phyloP scores from a whole-genome alignment of 2,329 filamentous ascomycete genomes.

The Fusarium buharicum region DNA sequence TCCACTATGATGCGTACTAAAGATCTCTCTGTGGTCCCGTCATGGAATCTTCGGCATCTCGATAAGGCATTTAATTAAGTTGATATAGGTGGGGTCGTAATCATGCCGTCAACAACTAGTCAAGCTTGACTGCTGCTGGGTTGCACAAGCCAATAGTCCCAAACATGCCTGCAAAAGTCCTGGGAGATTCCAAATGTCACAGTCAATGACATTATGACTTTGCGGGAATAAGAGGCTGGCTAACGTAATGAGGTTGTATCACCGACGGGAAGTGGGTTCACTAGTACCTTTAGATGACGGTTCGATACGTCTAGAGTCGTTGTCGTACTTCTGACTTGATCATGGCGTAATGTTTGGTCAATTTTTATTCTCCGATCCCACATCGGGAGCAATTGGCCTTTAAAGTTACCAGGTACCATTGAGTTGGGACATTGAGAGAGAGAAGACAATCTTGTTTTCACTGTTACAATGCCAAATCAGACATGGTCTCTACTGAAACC shows the following conservation, averaged over 20 bases:
- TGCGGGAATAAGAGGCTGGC: background rate
- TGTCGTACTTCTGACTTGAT: constrained; percentile 22
- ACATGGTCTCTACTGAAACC: too few relatives aligned
- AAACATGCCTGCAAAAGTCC: background rate
- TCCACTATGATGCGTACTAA: constrained; percentile 31
- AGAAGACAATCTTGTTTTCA: background rate
- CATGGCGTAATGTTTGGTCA: constrained; percentile 26
- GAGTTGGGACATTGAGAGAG: too few relatives aligned
- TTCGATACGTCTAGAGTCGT: background rate
- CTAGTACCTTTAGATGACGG: constrained; percentile 3
- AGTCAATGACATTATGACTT: constrained; percentile 30
- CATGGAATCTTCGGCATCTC: constrained; percentile 1
- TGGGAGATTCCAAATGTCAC: background rate
- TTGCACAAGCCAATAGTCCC: background rate
- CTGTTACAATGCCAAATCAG: background rate
- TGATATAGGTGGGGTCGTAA: constrained; percentile 4
- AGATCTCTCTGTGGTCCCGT: background rate
- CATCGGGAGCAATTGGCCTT: background rate
- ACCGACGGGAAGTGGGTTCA: constrained; percentile 10
- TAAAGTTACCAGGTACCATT: background rate
- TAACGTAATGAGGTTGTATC: constrained; percentile 11
- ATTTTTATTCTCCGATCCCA: background rate
- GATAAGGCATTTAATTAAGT: background rate
- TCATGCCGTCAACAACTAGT: constrained; percentile 8
- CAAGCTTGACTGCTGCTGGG: background rate